Evolutionary conservation across 768 basidiomycete genomes (phyloP).

Genomic region (Lactarius hatsudake): DNA sequence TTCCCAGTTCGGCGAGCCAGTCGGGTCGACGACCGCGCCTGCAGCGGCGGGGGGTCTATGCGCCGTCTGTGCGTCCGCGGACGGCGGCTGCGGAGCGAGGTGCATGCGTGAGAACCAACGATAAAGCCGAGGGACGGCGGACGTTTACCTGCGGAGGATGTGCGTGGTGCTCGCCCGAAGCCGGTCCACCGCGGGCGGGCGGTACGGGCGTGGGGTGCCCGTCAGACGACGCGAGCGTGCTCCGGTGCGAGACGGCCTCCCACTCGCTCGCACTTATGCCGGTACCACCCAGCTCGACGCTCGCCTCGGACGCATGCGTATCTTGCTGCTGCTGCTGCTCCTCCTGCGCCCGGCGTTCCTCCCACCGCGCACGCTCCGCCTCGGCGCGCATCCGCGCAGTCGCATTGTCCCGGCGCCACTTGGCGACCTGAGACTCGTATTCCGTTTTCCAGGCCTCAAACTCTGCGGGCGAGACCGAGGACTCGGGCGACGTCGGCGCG

Average conservation of each 20-base stretch:
- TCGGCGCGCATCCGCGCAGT: slow-evolving; percentile 74
- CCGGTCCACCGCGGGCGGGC: too few species aligned
- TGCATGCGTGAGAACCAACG: neutral
- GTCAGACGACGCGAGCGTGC: neutral
- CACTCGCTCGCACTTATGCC: slow-evolving; percentile 11
- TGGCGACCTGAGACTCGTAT: slow-evolving; percentile 64
- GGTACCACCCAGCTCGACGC: neutral
- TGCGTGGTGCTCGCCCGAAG: too few species aligned
- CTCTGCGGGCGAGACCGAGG: slow-evolving; percentile 26
- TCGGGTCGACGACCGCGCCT: slow-evolving; percentile 28
- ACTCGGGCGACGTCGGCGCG: slow-evolving; percentile 10
- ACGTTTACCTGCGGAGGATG: neutral
- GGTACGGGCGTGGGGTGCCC: slow-evolving; percentile 5
- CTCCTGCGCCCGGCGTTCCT: slow-evolving; percentile 57
- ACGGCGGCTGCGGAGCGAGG: neutral
- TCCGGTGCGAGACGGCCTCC: slow-evolving; percentile 17
- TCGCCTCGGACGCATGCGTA: neutral
- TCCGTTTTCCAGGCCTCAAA: slow-evolving; percentile 60
- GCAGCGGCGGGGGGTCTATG: neutral
- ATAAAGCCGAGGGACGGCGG: neutral
- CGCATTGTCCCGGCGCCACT: slow-evolving; percentile 73
- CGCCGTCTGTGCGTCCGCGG: slow-evolving; percentile 11
- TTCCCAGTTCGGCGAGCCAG: slow-evolving; percentile 55
- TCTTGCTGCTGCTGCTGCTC: slow-evolving; percentile 33
- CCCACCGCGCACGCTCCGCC: slow-evolving; percentile 69